These are phyloP conservation scores for Akanthomyces muscarius DNA, from an alignment of 2,329 filamentous ascomycete genomes.

Conservation along the genomic window DNA sequence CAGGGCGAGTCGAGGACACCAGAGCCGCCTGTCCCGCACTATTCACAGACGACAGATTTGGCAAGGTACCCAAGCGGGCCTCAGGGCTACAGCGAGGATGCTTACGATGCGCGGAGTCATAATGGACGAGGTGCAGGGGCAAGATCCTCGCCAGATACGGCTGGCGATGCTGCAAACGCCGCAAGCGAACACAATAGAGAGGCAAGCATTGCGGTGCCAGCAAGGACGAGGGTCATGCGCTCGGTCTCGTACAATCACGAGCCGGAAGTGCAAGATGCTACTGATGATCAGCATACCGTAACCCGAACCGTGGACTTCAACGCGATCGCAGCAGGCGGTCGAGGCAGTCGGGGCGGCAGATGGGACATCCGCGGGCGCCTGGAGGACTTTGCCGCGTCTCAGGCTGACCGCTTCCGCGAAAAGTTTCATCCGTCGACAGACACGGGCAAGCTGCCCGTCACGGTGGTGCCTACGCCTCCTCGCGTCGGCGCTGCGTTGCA, in stretches of 20 bases:
- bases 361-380: slow-evolving; percentile 57
- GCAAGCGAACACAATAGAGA: background rate
- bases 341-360: slow-evolving; percentile 21
- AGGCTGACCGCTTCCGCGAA: slow-evolving; percentile 58
- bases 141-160: background rate
- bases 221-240: background rate
- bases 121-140: background rate
- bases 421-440: slow-evolving; percentile 50
- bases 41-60: slow-evolving; percentile 1
- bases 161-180: background rate
- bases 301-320: slow-evolving; percentile 6
- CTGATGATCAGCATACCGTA: background rate
- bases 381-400: slow-evolving; percentile 58
- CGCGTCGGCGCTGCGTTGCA: slow-evolving; percentile 54
- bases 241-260: slow-evolving; percentile 14
- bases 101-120: slow-evolving; percentile 2
- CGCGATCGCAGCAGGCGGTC: background rate
- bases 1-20: slow-evolving; percentile 51
- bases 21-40: slow-evolving; percentile 32
- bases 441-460: slow-evolving; percentile 54
- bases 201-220: background rate
- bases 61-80: slow-evolving; percentile 11
- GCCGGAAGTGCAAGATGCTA: background rate
- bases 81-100: slow-evolving; percentile 9
- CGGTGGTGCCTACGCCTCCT: slow-evolving; percentile 58